phyloP scores from a whole-genome alignment of 2,329 filamentous ascomycete genomes.

The Alternaria sp. region DNA sequence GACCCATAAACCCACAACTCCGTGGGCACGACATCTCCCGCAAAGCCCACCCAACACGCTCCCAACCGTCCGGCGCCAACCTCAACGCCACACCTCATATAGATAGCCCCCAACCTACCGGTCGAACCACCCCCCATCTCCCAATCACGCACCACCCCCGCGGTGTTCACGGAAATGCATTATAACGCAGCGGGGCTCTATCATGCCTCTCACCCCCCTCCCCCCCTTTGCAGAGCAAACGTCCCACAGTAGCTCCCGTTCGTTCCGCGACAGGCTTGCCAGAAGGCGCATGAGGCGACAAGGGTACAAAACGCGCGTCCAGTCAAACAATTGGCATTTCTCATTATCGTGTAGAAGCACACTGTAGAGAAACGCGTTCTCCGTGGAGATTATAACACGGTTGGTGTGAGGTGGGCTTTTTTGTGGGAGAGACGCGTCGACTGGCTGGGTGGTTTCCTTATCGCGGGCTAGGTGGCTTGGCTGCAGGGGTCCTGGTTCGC shows the following conservation, averaged over 20 bases:
- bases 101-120: background rate
- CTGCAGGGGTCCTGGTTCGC: slow-evolving; percentile 13
- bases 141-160: slow-evolving; percentile 25
- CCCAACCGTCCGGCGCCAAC: slow-evolving; percentile 3
- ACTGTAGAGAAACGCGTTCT: slow-evolving; percentile 23
- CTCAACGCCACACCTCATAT: background rate
- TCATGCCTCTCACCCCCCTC: background rate
- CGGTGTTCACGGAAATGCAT: slow-evolving; percentile 34
- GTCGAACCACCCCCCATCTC: slow-evolving; percentile 8
- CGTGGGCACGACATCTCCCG: slow-evolving; percentile 21
- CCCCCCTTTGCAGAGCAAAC: background rate
- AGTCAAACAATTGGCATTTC: slow-evolving; percentile 31
- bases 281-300: background rate
- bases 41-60: slow-evolving; percentile 5
- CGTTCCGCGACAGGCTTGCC: background rate
- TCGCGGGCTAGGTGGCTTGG: slow-evolving; percentile 22
- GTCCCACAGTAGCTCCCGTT: background rate
- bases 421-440: slow-evolving; percentile 4
- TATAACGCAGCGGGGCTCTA: slow-evolving; percentile 6
- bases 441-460: slow-evolving; percentile 16
- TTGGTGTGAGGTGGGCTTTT: slow-evolving; percentile 3
- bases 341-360: slow-evolving; percentile 12
- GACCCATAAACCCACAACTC: slow-evolving; percentile 12
- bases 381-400: slow-evolving; percentile 37
- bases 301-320: slow-evolving; percentile 5